Conservation (phyloP, 805 yeast species). For the Kazachstania africana region DNA sequence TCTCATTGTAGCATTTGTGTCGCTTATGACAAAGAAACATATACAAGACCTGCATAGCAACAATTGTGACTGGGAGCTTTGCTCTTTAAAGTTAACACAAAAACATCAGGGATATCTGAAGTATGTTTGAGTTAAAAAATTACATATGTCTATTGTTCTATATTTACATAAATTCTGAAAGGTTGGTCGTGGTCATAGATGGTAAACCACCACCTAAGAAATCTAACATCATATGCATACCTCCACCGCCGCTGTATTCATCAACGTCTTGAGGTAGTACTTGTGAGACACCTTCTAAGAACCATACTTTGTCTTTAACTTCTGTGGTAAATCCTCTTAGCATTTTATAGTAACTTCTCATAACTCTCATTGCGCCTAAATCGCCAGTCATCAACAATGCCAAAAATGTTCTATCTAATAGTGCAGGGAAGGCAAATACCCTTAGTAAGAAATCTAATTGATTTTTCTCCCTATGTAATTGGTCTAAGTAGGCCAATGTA, state of each 20-base stretch:
- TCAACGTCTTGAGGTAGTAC: conserved; percentile 89
- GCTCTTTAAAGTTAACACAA: no score
- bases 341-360: conserved; percentile 77
- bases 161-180: conserved; percentile 23
- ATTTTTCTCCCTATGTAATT: conserved; percentile 67
- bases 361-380: conserved; percentile 76
- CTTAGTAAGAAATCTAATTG: conserved; percentile 78
- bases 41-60: no score
- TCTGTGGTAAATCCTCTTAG: conserved; percentile 73
- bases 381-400: conserved; percentile 77
- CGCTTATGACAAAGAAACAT: no score
- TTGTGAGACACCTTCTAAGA: conserved; percentile 79
- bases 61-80: no score
- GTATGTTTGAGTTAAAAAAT: no score
- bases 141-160: no score
- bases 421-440: conserved; percentile 87
- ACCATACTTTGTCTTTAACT: conserved; percentile 87
- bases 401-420: conserved; percentile 70
- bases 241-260: conserved; percentile 81
- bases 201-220: conserved; percentile 62
- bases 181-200: conserved; percentile 34
- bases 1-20: no score
- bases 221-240: conserved; percentile 86
- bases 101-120: no score
- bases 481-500: conserved; percentile 79